Evolutionary conservation across 306 rosid genomes (phyloP).

Genomic region (Alnus rubra): DNA sequence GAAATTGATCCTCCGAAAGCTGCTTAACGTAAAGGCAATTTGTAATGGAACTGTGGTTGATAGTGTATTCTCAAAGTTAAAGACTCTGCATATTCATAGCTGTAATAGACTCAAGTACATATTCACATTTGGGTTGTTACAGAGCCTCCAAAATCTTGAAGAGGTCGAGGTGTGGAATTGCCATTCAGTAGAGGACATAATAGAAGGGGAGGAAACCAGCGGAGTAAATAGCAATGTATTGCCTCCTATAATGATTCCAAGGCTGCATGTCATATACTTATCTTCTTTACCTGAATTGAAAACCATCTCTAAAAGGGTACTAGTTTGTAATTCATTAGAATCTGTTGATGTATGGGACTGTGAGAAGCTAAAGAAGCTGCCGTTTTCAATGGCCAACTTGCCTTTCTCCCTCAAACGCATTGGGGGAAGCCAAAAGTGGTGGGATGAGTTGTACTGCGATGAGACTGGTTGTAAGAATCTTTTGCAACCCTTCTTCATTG

Average conservation of each 20-base stretch:
- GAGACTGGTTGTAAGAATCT: slow-evolving; percentile 3
- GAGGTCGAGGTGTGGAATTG: slow-evolving; percentile 20
- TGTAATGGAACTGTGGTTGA: background rate
- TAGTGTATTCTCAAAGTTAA: slow-evolving; percentile 1
- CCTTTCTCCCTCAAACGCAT: slow-evolving; percentile 5
- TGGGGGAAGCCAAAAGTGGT: slow-evolving; percentile 18
- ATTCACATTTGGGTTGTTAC: background rate
- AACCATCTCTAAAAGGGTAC: background rate
- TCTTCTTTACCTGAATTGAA: slow-evolving; percentile 14
- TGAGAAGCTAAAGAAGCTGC: slow-evolving; percentile 19
- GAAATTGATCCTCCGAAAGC: slow-evolving; percentile 6
- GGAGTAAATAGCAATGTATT: background rate
- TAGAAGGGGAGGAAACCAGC: slow-evolving; percentile 4
- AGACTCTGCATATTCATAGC: slow-evolving; percentile 5
- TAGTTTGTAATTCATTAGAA: slow-evolving; percentile 4
- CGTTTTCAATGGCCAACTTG: background rate
- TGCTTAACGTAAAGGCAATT: slow-evolving; percentile 11
- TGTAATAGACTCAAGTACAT: slow-evolving; percentile 16
- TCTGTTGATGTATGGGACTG: slow-evolving; percentile 20
- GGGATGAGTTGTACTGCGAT: slow-evolving; percentile 12
- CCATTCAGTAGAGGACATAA: slow-evolving; percentile 10
- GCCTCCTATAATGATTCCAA: background rate
- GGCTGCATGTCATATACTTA: slow-evolving; percentile 1
- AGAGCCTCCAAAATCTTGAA: slow-evolving; percentile 21
- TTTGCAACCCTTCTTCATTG: slow-evolving; percentile 5